Base-by-base conservation (phyloP, 23 red algal genomes). In the Pyropia haitanensis region DNA sequence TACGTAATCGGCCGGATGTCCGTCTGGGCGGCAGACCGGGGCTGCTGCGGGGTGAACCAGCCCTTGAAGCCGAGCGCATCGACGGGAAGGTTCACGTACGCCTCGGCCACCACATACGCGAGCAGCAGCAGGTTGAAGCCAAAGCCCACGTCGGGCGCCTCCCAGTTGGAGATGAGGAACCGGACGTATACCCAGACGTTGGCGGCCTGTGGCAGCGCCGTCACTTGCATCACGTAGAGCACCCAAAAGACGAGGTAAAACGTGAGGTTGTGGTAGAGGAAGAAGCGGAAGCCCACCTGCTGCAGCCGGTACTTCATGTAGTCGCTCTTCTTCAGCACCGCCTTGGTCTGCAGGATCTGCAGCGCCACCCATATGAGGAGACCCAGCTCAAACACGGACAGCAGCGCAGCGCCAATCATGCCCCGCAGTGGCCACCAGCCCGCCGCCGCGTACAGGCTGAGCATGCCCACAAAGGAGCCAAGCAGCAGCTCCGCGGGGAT, bases 221-320 rank as follows among this genome's bases (percentile, higher is more conserved):
- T 39, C 18, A 80, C 53, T 28, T 80, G 69, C 26, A 72, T 24
- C 19, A 88, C 23, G 55, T 88, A 88, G 23, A 79, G 17, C 13
- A 61, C 14, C 39, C 72, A 65, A 28, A 82, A 90, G 56, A 75
- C 21, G 24, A 55, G 27, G 54, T 82, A 90, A 72, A 90, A 90
- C 20, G 75, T 81, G 9, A 83, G 62, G 25, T 80, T 90, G 76
- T 82, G 71, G 69, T 90, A 90, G 20, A 82, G 61, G 51, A 90
- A 90, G 68, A 90, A 90, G 12, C 86, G 86, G 74, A 90, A 90
- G 21, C 86, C 86, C 21, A 90, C 74, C 56, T 90, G 86, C 59
- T 90, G 72, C 15, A 64, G 66, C 10, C 86, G 76, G 29, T 79
- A 90, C 33, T 79, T 68, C 18, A 90, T 26, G 49, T 90, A 90